A percentile compares a stretch with the other conserved stretches of the same genome.
These are phyloP conservation scores for Penicillium flavigenum DNA, from an alignment of 495 filamentous ascomycete genomes.

Conservation along the genomic window DNA sequence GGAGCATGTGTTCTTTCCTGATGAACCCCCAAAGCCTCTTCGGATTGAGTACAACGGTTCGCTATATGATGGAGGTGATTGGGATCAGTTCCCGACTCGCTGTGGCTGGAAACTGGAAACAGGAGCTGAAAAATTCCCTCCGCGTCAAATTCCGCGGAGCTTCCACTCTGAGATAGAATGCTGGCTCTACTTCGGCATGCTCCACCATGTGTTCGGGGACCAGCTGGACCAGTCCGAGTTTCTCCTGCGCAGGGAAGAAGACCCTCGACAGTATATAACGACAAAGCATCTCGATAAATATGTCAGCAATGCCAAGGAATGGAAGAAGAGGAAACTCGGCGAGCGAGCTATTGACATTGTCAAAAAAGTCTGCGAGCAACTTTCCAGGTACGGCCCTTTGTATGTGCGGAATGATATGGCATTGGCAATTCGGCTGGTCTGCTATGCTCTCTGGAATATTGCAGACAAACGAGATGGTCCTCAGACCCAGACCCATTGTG, in stretches of 20 bases:
- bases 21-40: neutral
- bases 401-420: neutral
- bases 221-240: neutral
- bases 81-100: neutral
- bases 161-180: neutral
- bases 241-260: neutral
- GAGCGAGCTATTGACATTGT: neutral
- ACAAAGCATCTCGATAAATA: slow-evolving; percentile 1
- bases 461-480: neutral
- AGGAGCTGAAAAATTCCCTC: neutral
- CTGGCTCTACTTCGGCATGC: slow-evolving; percentile 1
- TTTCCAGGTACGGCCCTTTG: neutral
- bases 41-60: neutral
- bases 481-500: neutral
- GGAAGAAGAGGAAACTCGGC: neutral
- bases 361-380: neutral
- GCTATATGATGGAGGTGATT: neutral
- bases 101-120: neutral
- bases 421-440: neutral
- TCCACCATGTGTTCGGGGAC: neutral
- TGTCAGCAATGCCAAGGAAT: neutral
- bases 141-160: neutral
- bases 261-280: neutral
- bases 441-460: neutral
- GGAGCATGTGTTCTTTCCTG: neutral